Evolutionary conservation across 2,329 filamentous ascomycete species (phyloP).

Genomic region (Raffaelea arxii): DNA sequence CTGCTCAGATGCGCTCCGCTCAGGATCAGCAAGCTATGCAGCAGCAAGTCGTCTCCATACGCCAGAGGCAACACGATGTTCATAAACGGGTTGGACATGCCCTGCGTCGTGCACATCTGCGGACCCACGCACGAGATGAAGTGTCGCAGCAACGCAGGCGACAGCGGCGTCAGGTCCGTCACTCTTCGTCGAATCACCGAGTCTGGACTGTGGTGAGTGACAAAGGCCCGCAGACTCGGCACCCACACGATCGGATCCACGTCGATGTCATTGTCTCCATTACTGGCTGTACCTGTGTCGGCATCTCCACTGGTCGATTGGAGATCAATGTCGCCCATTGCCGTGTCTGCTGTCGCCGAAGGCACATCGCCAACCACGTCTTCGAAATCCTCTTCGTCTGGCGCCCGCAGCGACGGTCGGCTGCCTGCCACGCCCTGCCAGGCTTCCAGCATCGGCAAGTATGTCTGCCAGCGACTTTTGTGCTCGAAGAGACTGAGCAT

Average conservation of each 20-base stretch:
- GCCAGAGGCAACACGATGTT: constrained; percentile 13
- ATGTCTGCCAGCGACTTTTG: constrained; percentile 10
- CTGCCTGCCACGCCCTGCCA: constrained; percentile 9
- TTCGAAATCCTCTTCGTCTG: constrained; percentile 1
- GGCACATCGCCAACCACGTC: background rate
- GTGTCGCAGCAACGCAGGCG: constrained; percentile 11
- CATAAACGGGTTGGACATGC: constrained; percentile 11
- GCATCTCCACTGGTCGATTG: too few species aligned
- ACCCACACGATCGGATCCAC: background rate
- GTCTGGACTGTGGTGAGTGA: background rate
- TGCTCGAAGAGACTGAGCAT: constrained; percentile 9
- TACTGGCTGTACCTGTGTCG: too few species aligned
- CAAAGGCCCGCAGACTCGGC: background rate
- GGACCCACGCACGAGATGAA: constrained; percentile 11
- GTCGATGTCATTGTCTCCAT: background rate
- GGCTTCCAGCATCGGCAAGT: constrained; percentile 7
- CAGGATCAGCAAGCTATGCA: constrained; percentile 14
- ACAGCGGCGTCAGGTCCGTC: constrained; percentile 12
- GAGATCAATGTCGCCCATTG: too few species aligned
- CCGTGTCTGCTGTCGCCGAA: background rate
- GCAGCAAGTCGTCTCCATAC: constrained; percentile 15
- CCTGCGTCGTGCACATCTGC: constrained; percentile 5
- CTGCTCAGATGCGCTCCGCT: constrained; percentile 10
- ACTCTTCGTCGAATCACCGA: constrained; percentile 5
- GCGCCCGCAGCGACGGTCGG: constrained; percentile 6